These are phyloP conservation scores for Penicillium sp. DNA, from an alignment of 2,329 filamentous ascomycete species.

Conservation along the genomic window DNA sequence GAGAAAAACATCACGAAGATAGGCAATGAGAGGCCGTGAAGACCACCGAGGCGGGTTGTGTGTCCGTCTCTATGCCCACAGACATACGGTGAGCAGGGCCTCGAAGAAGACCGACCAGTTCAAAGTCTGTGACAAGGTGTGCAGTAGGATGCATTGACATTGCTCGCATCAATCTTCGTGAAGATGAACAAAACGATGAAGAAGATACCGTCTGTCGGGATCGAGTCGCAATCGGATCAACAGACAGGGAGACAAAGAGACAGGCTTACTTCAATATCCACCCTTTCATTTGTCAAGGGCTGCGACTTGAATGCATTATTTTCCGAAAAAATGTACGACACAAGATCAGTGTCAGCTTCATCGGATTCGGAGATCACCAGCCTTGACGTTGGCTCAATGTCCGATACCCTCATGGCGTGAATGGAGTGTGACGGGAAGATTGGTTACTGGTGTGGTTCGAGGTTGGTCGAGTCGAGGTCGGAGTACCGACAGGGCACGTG, in stretches of 20 bases:
- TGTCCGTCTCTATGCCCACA: conserved; percentile 14
- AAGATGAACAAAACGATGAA: too few species aligned
- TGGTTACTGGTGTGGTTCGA: background rate
- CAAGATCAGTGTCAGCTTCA: conserved; percentile 45
- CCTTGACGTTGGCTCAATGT: background rate
- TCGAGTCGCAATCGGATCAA: too few species aligned
- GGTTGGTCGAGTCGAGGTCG: background rate
- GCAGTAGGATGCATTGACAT: too few species aligned
- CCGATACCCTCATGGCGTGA: background rate
- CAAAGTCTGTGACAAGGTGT: too few species aligned
- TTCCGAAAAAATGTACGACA: conserved; percentile 46
- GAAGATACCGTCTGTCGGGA: too few species aligned
- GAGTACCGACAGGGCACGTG: conserved; percentile 11
- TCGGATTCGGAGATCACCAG: conserved; percentile 38
- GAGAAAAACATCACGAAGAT: conserved; percentile 66
- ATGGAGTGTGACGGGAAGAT: conserved; percentile 1
- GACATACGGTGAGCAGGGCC: too few species aligned
- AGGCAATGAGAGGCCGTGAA: conserved; percentile 25
- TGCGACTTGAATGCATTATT: conserved; percentile 10
- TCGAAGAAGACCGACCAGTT: too few species aligned
- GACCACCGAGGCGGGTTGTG: conserved; percentile 20
- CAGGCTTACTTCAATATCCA: conserved; percentile 41
- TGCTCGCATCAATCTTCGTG: too few species aligned
- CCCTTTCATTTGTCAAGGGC: conserved; percentile 25
- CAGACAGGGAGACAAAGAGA: too few species aligned